Percentiles rank a stretch among this genome's conserved stretches.
Conservation (phyloP, 306 rosid genomes). For the Lotus japonicus region DNA sequence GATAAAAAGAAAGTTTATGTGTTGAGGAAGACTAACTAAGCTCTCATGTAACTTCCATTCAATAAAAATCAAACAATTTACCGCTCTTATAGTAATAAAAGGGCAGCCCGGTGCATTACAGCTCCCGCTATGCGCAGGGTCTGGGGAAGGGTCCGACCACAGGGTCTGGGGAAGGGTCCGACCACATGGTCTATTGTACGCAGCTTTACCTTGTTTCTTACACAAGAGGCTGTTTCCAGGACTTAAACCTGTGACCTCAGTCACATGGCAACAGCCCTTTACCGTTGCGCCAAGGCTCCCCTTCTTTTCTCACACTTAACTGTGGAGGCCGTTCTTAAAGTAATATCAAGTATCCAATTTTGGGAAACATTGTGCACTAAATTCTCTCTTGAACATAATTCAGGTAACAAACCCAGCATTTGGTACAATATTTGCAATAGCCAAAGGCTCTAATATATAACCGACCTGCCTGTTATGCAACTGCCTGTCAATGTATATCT, state of each 20-base stretch:
- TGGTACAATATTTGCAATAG: neutral
- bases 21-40: neutral
- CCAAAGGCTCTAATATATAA: neutral
- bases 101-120: no score
- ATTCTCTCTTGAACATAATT: neutral
- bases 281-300: no score
- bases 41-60: neutral
- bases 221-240: no score
- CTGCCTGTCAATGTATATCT: slow-evolving; percentile 94
- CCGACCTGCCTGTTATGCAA: slow-evolving; percentile 88
- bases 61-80: neutral
- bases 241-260: no score
- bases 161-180: no score
- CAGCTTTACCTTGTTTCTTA: no score
- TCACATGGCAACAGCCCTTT: no score
- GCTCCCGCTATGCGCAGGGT: no score
- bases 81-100: neutral
- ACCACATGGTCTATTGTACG: no score
- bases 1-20: neutral
- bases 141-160: no score
- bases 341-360: neutral
- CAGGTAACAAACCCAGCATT: neutral
- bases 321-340: neutral
- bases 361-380: neutral
- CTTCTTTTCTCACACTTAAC: no score